Evolutionary conservation across 1,284 basidiomycete species (phyloP).

Genomic region (Ganoderma multipileum): DNA sequence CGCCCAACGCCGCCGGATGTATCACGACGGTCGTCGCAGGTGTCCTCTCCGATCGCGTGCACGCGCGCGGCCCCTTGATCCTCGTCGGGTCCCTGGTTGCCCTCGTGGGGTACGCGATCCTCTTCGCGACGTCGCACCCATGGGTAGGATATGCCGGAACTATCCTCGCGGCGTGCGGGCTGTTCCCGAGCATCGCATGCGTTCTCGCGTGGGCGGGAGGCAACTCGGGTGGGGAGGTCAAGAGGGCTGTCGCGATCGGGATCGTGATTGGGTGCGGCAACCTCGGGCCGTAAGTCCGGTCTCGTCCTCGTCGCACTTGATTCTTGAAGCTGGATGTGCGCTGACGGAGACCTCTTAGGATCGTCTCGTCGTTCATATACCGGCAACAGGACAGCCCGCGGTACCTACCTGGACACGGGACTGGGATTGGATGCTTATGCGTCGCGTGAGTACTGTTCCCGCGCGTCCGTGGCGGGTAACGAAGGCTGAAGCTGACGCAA

Average conservation of each 20-base stretch:
- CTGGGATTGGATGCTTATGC: constrained; percentile 21
- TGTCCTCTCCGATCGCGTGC: constrained; percentile 17
- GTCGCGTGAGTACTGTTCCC: constrained; percentile 12
- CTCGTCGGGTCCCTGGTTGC: constrained; percentile 56
- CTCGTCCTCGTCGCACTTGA: too few relatives aligned
- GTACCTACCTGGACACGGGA: constrained; percentile 27
- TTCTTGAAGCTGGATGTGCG: background rate
- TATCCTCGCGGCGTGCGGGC: constrained; percentile 62
- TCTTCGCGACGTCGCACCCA: constrained; percentile 55
- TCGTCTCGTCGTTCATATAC: constrained; percentile 31
- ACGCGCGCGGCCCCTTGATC: constrained; percentile 58
- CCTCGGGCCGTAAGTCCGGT: constrained; percentile 49
- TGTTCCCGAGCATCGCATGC: constrained; percentile 67
- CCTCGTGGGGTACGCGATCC: constrained; percentile 68
- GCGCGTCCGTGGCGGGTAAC: too few relatives aligned
- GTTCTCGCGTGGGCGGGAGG: constrained; percentile 70
- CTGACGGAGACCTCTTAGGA: constrained; percentile 2
- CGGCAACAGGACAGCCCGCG: constrained; percentile 24
- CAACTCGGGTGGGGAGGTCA: constrained; percentile 73
- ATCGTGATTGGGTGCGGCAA: constrained; percentile 74
- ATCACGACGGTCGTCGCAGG: constrained; percentile 22
- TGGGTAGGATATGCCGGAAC: constrained; percentile 67
- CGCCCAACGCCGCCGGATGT: constrained; percentile 28
- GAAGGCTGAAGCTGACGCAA: background rate
- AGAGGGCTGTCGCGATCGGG: constrained; percentile 68